Conservation (phyloP, 2,329 filamentous ascomycete genomes). For the Chrysoporthe cubensis region DNA sequence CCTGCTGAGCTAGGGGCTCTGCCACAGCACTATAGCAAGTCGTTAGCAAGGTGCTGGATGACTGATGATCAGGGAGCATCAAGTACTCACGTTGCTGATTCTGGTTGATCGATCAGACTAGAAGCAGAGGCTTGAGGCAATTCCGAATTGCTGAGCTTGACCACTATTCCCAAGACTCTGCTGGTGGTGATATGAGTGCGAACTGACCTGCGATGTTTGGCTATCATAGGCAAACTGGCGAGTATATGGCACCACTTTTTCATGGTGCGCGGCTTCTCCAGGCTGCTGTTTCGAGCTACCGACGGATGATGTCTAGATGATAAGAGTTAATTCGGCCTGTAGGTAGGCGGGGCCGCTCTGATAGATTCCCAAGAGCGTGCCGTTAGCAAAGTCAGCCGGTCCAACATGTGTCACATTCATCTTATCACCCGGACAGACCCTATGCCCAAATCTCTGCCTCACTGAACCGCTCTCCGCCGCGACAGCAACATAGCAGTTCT, state of each 20-base stretch:
- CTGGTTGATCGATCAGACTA: not conserved
- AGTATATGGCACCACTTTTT: not conserved
- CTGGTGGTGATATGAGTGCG: not conserved
- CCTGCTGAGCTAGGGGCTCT: not conserved
- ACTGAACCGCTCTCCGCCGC: no score
- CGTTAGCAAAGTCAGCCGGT: not conserved
- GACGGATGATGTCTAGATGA: not conserved
- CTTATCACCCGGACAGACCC: no score
- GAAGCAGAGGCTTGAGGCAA: not conserved
- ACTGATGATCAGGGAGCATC: not conserved
- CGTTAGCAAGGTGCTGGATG: not conserved
- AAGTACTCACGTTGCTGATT: not conserved
- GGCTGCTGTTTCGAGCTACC: not conserved
- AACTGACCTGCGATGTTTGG: not conserved
- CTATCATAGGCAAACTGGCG: not conserved
- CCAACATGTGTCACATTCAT: not conserved
- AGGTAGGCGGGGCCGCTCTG: not conserved
- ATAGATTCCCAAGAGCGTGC: no score
- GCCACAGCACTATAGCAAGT: not conserved
- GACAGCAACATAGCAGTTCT: not conserved
- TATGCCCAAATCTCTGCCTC: not conserved
- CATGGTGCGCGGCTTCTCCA: not conserved
- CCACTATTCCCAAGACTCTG: no score
- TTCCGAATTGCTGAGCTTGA: not conserved
- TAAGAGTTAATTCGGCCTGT: not conserved